Conservation (phyloP, 2,329 filamentous ascomycete species). For the Stagonosporopsis rhizophila region DNA sequence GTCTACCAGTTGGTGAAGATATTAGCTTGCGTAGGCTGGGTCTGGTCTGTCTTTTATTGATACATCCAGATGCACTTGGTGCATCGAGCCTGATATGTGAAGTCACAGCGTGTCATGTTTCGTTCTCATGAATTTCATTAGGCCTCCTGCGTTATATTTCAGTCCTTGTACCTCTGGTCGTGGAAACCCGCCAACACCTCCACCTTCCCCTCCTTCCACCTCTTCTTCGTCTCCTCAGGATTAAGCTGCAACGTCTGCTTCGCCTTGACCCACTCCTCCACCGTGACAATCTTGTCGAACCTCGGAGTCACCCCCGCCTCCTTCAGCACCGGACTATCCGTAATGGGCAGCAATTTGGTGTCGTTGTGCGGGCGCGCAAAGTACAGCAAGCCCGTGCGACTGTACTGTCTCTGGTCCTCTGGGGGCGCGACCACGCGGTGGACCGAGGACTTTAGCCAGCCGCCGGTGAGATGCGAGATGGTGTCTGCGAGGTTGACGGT, state of each 20-base stretch:
- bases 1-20: no score
- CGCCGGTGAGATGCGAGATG: constrained; percentile 49
- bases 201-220: constrained; percentile 32
- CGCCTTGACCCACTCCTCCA: constrained; percentile 40
- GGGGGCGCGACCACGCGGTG: constrained; percentile 60
- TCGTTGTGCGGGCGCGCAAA: constrained; percentile 56
- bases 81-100: no score
- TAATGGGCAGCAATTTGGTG: constrained; percentile 49
- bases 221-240: constrained; percentile 31
- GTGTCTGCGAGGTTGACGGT: constrained; percentile 53
- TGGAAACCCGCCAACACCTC: constrained; percentile 33
- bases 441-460: constrained; percentile 57
- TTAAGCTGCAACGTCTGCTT: constrained; percentile 37
- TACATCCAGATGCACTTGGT: no score
- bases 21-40: no score
- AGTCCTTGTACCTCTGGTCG: constrained; percentile 35
- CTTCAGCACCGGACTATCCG: constrained; percentile 47
- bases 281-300: constrained; percentile 54
- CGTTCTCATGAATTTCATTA: background rate
- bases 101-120: no score
- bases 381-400: constrained; percentile 60
- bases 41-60: no score
- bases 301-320: constrained; percentile 41
- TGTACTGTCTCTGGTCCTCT: constrained; percentile 57
- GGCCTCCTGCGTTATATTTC: background rate